phyloP scores from a whole-genome alignment of 345 rosid genomes.

The Citrus cavaleriei region DNA sequence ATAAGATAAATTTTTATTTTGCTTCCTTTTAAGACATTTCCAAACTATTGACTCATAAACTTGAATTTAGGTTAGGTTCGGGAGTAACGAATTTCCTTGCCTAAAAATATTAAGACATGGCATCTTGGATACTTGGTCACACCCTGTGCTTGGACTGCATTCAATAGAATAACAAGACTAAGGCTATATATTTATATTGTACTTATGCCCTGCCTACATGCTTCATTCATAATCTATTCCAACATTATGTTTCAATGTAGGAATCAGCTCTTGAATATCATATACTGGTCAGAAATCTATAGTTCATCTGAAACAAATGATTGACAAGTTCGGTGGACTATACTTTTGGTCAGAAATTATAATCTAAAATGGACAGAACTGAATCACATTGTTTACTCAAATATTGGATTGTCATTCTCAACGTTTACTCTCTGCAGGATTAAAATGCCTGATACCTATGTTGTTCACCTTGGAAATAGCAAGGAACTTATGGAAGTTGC shows the following conservation, averaged over 20 bases:
- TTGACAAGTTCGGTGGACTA: not conserved
- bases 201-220: not conserved
- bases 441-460: constrained; percentile 87
- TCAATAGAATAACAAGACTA: not conserved
- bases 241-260: too few species aligned
- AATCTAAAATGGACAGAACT: not conserved
- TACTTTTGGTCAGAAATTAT: not conserved
- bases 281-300: not conserved
- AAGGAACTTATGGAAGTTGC: constrained; percentile 94
- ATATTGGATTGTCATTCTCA: not conserved
- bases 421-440: constrained; percentile 45
- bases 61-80: not conserved
- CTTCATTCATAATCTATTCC: not conserved
- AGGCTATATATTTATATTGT: not conserved
- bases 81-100: not conserved
- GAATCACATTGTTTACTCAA: not conserved
- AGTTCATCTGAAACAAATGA: not conserved
- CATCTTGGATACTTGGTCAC: not conserved
- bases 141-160: not conserved
- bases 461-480: constrained; percentile 93
- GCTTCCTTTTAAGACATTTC: not conserved
- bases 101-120: not conserved
- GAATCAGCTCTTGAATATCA: not conserved
- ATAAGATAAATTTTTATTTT: not conserved
- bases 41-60: not conserved